phyloP scores from a whole-genome alignment of 1,139 yeast genomes.

The Pichia norvegensis region DNA sequence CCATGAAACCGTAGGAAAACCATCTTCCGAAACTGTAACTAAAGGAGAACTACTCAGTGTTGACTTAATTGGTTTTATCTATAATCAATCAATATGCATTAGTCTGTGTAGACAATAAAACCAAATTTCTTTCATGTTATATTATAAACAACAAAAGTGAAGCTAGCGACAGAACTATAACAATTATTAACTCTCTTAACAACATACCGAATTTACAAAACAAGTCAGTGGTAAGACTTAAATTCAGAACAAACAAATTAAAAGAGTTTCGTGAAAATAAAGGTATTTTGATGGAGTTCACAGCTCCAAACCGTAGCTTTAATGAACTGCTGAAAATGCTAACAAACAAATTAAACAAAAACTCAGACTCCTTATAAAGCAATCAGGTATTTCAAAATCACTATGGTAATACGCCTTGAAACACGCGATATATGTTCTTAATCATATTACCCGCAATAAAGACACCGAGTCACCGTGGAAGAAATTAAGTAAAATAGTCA shows the following conservation, averaged over 20 bases:
- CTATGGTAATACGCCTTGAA: slow-evolving; percentile 2
- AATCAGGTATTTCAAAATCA: not conserved
- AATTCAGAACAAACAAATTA: slow-evolving; percentile 1
- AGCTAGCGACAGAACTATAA: not conserved
- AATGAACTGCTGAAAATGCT: slow-evolving; percentile 1
- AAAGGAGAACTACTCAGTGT: not conserved
- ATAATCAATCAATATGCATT: not conserved
- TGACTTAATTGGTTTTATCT: not conserved
- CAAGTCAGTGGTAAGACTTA: not conserved
- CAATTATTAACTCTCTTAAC: not conserved
- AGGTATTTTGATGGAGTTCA: not conserved
- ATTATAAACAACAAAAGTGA: not conserved
- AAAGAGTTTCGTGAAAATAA: not conserved
- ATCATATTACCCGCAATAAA: not conserved
- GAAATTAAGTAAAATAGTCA: not conserved
- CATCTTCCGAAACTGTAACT: not conserved
- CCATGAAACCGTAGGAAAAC: not conserved
- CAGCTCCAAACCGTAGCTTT: slow-evolving; percentile 1
- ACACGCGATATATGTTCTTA: slow-evolving; percentile 2
- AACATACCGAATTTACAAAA: not conserved
- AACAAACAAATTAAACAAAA: not conserved
- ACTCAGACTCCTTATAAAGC: not conserved
- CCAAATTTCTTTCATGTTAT: not conserved
- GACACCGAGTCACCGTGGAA: not conserved
- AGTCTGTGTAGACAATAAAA: not conserved